A percentile compares a stretch with the other conserved stretches of the same genome.
phyloP scores from a whole-genome alignment of 1,284 basidiomycete species.

The Pseudozyma tsukubaensis region DNA sequence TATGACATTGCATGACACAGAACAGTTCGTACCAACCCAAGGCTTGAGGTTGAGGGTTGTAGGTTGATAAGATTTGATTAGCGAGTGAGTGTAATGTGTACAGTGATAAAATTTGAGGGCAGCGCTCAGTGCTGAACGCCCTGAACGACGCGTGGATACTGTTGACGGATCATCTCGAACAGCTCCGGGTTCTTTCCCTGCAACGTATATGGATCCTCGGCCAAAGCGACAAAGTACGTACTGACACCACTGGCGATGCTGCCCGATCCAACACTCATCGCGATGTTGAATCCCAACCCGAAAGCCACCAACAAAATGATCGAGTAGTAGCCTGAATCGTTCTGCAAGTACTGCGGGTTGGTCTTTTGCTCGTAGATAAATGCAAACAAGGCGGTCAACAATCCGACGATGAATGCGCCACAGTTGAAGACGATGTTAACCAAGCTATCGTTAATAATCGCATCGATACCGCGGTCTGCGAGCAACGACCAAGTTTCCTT shows the following conservation, averaged over 20 bases:
- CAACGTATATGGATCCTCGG: conserved; percentile 56
- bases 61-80: too few relatives aligned
- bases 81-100: background rate
- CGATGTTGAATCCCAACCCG: conserved; percentile 68
- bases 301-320: conserved; percentile 62
- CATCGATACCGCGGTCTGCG: conserved; percentile 82
- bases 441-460: conserved; percentile 84
- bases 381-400: conserved; percentile 81
- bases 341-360: conserved; percentile 59
- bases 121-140: conserved; percentile 33
- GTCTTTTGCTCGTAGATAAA: conserved; percentile 78
- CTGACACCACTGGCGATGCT: conserved; percentile 64
- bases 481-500: conserved; percentile 90
- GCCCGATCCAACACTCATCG: conserved; percentile 66
- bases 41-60: background rate
- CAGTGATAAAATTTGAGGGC: background rate
- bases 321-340: conserved; percentile 48
- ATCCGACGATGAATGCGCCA: conserved; percentile 78
- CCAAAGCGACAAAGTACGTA: conserved; percentile 69
- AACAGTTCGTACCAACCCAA: background rate
- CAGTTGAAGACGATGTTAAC: conserved; percentile 74
- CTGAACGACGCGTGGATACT: conserved; percentile 69
- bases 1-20: background rate
- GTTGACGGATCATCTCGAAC: conserved; percentile 59
- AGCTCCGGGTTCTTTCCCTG: conserved; percentile 55